These are phyloP conservation scores for Verticillium tricorpus DNA, from an alignment of 2,329 filamentous ascomycete species.

Conservation along the genomic window DNA sequence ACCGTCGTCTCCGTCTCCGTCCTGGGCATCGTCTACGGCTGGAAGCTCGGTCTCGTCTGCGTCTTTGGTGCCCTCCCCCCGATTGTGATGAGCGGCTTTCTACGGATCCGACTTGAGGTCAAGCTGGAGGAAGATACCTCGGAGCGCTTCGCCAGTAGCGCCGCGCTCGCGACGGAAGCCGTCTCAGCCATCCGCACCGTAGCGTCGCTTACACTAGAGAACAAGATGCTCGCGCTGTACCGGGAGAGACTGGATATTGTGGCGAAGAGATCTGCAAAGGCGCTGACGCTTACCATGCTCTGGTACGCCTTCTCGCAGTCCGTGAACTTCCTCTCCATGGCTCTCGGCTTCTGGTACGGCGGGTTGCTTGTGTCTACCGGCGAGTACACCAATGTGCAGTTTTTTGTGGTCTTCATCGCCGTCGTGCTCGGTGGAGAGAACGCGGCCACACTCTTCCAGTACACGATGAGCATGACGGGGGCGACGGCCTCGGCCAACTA, in stretches of 20 bases:
- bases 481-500: constrained; percentile 31
- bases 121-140: constrained; percentile 7
- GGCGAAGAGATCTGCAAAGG: background rate
- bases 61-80: constrained; percentile 17
- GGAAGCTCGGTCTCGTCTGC: constrained; percentile 32
- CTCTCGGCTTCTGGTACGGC: constrained; percentile 32
- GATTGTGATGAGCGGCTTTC: constrained; percentile 12
- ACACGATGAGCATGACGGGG: constrained; percentile 22
- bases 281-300: constrained; percentile 16
- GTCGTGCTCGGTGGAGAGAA: background rate
- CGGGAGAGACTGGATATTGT: background rate
- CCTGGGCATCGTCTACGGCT: constrained; percentile 29
- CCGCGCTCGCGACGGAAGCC: constrained; percentile 12
- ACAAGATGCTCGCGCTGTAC: constrained; percentile 1
- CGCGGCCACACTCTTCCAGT: background rate
- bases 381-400: constrained; percentile 1
- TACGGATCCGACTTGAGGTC: constrained; percentile 10
- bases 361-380: constrained; percentile 19
- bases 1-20: constrained; percentile 9
- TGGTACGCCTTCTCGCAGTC: constrained; percentile 22
- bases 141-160: constrained; percentile 9
- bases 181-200: constrained; percentile 12
- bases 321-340: constrained; percentile 24
- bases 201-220: constrained; percentile 8
- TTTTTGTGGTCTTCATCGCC: background rate